Percentiles rank a stretch among this genome's conserved stretches.
phyloP scores from a whole-genome alignment of 116 monocot species.

The Iris pallida region DNA sequence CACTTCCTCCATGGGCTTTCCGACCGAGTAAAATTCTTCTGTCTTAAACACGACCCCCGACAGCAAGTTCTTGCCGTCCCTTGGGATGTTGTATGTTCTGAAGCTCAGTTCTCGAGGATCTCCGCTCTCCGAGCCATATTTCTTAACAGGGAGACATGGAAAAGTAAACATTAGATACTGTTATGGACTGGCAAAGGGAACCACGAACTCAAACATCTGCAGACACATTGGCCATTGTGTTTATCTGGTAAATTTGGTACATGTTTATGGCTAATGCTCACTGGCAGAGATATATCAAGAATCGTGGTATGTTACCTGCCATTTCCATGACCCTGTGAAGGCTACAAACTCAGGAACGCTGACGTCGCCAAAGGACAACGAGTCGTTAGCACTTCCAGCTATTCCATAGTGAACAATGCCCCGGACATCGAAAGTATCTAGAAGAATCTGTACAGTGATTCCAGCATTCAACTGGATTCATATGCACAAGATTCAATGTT shows the following conservation, averaged over 20 bases:
- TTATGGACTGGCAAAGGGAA: too few relatives aligned
- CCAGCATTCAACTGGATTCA: slow-evolving; percentile 68
- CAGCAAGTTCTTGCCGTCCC: slow-evolving; percentile 32
- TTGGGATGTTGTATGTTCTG: slow-evolving; percentile 35
- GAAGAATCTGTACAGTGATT: slow-evolving; percentile 58
- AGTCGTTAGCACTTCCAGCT: slow-evolving; percentile 58
- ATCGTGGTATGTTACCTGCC: too few relatives aligned
- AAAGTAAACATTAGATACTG: neutral
- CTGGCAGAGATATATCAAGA: too few relatives aligned
- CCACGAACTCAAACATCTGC: too few relatives aligned
- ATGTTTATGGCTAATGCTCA: too few relatives aligned
- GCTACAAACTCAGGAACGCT: slow-evolving; percentile 47
- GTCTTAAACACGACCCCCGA: slow-evolving; percentile 36
- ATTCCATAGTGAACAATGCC: slow-evolving; percentile 71
- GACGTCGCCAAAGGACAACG: slow-evolving; percentile 65
- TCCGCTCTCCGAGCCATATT: slow-evolving; percentile 20
- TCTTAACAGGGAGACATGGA: slow-evolving; percentile 10
- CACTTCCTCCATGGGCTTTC: slow-evolving; percentile 45
- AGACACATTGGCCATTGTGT: neutral
- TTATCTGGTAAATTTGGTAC: neutral
- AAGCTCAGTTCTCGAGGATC: slow-evolving; percentile 23
- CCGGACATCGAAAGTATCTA: slow-evolving; percentile 36
- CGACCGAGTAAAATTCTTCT: slow-evolving; percentile 52
- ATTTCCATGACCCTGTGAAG: slow-evolving; percentile 30
- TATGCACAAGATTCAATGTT: neutral